Evolutionary conservation across 1,284 basidiomycete species (phyloP).

Genomic region (Earliella scabrosa): DNA sequence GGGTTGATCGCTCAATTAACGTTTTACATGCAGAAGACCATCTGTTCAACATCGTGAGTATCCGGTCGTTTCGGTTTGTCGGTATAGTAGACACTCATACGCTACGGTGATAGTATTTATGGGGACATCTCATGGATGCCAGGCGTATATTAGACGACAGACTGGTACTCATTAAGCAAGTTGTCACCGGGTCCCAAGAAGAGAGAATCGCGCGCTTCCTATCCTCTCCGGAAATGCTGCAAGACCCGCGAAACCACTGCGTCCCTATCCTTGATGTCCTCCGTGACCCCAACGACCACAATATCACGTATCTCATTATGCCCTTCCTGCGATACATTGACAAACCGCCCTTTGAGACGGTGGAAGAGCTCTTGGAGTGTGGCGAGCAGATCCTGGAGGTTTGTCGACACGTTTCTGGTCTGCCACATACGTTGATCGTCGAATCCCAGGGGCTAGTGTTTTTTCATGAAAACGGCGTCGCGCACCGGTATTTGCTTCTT

Average conservation of each 20-base stretch:
- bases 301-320: not conserved
- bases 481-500: not conserved
- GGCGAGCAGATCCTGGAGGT: constrained; percentile 1
- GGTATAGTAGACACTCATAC: too few species aligned
- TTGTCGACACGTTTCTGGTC: not conserved
- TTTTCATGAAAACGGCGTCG: not conserved
- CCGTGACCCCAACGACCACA: not conserved
- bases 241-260: constrained; percentile 1
- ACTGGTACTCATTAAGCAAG: constrained; percentile 30
- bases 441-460: not conserved
- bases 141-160: constrained; percentile 25
- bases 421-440: too few species aligned
- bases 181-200: constrained; percentile 21
- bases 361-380: not conserved
- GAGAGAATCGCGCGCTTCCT: constrained; percentile 12
- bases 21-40: too few species aligned
- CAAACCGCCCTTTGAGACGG: not conserved
- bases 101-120: too few species aligned
- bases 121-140: too few species aligned
- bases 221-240: not conserved
- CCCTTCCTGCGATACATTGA: constrained; percentile 2
- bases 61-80: too few species aligned
- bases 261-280: constrained; percentile 3
- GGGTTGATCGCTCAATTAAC: too few species aligned
- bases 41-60: too few species aligned